Percentiles rank a stretch among this genome's conserved stretches.
Evolutionary conservation across 306 rosid genomes (phyloP).

Genomic region (Aeschynomene evenia): DNA sequence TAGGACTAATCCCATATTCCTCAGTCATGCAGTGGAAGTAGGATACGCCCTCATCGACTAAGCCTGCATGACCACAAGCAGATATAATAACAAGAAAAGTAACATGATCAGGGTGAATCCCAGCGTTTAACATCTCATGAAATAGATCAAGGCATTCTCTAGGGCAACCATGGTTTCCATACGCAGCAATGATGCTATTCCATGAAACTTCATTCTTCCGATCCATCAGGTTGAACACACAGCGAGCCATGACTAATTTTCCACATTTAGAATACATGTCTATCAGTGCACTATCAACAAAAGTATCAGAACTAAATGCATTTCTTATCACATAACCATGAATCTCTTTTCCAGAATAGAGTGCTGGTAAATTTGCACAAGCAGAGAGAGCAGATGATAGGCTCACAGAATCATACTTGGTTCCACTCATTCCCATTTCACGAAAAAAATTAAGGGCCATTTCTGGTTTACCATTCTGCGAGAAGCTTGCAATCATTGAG

Average conservation of each 20-base stretch:
- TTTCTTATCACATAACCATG: constrained; percentile 62
- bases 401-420: constrained; percentile 60
- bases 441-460: constrained; percentile 63
- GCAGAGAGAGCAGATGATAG: constrained; percentile 70
- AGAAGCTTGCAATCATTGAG: constrained; percentile 68
- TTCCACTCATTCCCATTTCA: constrained; percentile 63
- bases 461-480: constrained; percentile 69
- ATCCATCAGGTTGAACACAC: constrained; percentile 61
- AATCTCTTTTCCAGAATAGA: constrained; percentile 65
- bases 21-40: constrained; percentile 65
- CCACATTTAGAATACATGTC: constrained; percentile 92
- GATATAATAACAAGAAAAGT: constrained; percentile 78
- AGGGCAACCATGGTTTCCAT: constrained; percentile 66
- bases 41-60: constrained; percentile 54
- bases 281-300: constrained; percentile 62
- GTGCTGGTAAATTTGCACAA: constrained; percentile 64
- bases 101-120: constrained; percentile 71
- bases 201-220: constrained; percentile 79
- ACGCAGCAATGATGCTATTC: constrained; percentile 79
- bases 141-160: constrained; percentile 57
- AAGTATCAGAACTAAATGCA: constrained; percentile 47
- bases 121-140: constrained; percentile 55
- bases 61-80: constrained; percentile 82
- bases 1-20: constrained; percentile 57
- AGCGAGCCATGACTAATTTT: constrained; percentile 50